Evolutionary conservation across 2,329 filamentous ascomycete genomes (phyloP).

Genomic region (Pseudopithomyces maydicus): DNA sequence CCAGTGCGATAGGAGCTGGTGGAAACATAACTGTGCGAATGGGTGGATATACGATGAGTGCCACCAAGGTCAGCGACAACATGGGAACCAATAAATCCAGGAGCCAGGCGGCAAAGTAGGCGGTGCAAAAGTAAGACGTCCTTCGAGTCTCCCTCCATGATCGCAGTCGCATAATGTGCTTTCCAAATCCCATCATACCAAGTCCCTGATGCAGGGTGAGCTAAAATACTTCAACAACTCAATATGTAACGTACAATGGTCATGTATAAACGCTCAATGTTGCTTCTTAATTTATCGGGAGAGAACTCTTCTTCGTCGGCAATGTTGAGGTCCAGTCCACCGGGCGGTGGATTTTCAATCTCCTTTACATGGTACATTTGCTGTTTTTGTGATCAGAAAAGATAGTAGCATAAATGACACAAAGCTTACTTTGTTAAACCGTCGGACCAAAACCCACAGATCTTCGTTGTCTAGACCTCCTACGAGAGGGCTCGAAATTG

Average conservation of each 20-base stretch:
- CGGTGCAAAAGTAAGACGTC: slow-evolving; percentile 69
- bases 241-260: slow-evolving; percentile 58
- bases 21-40: slow-evolving; percentile 72
- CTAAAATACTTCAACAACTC: background rate
- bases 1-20: slow-evolving; percentile 75
- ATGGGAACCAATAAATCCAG: slow-evolving; percentile 73
- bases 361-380: slow-evolving; percentile 75
- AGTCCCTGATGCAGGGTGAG: slow-evolving; percentile 53
- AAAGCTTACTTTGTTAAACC: slow-evolving; percentile 70
- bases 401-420: background rate
- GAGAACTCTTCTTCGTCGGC: slow-evolving; percentile 84
- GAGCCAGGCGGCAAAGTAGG: slow-evolving; percentile 70
- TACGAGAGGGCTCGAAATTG: slow-evolving; percentile 65
- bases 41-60: slow-evolving; percentile 69
- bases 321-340: slow-evolving; percentile 77
- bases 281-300: slow-evolving; percentile 79
- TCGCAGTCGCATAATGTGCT: slow-evolving; percentile 76
- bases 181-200: slow-evolving; percentile 67
- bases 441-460: slow-evolving; percentile 71
- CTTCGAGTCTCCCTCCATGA: slow-evolving; percentile 78
- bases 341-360: slow-evolving; percentile 63
- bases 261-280: slow-evolving; percentile 81
- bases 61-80: slow-evolving; percentile 62
- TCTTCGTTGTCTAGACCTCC: slow-evolving; percentile 74
- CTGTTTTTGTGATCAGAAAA: slow-evolving; percentile 29